A percentile compares a stretch with the other conserved stretches of the same genome.
These are phyloP conservation scores for Anaeramoeba flamelloides DNA, from an alignment of 78 protist genomes.

Conservation along the genomic window DNA sequence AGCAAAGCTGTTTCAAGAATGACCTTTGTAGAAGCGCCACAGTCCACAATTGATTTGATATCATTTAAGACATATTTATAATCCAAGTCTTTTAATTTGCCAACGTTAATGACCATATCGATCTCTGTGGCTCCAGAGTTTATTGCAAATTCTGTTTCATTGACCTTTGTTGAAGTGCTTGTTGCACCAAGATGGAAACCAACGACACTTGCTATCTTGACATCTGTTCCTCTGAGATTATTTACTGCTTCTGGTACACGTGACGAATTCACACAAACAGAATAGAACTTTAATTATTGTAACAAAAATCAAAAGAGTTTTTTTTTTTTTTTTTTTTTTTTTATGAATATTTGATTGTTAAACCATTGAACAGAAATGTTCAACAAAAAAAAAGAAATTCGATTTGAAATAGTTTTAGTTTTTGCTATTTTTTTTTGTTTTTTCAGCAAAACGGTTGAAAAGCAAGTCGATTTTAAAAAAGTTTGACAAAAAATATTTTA, in stretches of 20 bases:
- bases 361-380: no score
- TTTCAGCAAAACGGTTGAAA: no score
- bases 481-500: no score
- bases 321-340: no score
- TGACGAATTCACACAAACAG: constrained; percentile 49
- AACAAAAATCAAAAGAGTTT: no score
- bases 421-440: no score
- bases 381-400: no score
- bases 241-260: constrained; percentile 2
- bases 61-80: constrained; percentile 17
- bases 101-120: constrained; percentile 50
- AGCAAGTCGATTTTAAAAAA: no score
- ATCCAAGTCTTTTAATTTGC: constrained; percentile 12
- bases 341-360: no score
- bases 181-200: constrained; percentile 57
- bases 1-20: constrained; percentile 44
- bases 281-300: no score
- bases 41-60: constrained; percentile 13
- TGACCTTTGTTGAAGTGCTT: constrained; percentile 23
- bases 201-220: constrained; percentile 26
- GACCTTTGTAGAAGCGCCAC: constrained; percentile 29
- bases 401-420: no score
- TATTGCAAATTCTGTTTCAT: constrained; percentile 22
- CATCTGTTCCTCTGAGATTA: constrained; percentile 3
- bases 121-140: constrained; percentile 34